Conservation (phyloP, 805 yeast species). For the Cyberlindnera samutprakarnensis region DNA sequence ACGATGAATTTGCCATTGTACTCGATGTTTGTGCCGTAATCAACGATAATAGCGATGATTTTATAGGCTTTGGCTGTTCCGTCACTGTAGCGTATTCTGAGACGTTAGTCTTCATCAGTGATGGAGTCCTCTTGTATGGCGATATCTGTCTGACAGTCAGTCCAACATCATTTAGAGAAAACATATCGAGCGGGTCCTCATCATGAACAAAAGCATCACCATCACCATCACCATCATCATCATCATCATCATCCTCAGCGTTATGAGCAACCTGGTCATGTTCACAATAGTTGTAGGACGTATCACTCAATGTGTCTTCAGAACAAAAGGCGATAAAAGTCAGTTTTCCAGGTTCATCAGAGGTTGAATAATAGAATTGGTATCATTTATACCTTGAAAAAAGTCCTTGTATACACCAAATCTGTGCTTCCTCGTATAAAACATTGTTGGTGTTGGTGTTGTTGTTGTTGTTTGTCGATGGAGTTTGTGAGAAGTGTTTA, state of each 20-base stretch:
- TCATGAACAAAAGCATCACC: neutral
- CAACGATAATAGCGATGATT: no score
- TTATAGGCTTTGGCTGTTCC: no score
- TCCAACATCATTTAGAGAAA: slow-evolving; percentile 9
- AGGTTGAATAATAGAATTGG: neutral
- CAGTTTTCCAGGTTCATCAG: no score
- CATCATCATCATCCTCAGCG: neutral
- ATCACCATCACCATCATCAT: slow-evolving; percentile 5
- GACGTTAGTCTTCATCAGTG: neutral
- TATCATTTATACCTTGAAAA: slow-evolving; percentile 10
- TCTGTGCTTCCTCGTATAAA: slow-evolving; percentile 14
- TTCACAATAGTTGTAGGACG: neutral
- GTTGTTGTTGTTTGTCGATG: no score
- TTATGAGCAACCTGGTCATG: neutral
- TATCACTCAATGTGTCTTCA: slow-evolving; percentile 1
- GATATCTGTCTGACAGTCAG: slow-evolving; percentile 9
- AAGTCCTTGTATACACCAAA: slow-evolving; percentile 20
- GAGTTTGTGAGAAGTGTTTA: no score
- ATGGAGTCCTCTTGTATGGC: slow-evolving; percentile 6
- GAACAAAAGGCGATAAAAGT: neutral
- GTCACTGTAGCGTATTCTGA: no score
- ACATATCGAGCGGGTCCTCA: slow-evolving; percentile 8
- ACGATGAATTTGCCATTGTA: no score
- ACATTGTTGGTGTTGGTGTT: slow-evolving; percentile 11
- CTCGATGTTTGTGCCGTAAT: no score